Base-by-base conservation (phyloP, 164 flowering plant genomes). In the Stephania japonica region DNA sequence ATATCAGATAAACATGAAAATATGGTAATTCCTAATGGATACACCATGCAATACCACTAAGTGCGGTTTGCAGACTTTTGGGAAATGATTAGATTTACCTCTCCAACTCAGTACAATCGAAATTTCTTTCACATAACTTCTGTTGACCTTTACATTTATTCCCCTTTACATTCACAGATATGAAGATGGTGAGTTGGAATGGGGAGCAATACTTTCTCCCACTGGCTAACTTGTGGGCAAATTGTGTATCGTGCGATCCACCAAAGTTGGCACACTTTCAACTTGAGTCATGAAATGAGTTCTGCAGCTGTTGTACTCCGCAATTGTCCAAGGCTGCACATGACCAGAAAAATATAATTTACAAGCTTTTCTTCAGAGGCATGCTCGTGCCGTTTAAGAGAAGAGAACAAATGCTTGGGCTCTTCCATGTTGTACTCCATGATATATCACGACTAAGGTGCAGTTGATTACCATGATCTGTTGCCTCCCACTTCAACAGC, bases 201-300 rank as follows among this genome's bases (percentile, higher is more conserved):
- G 93, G 86, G 65, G 79, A 85, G 74, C 82, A 80, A 8, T 91
- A 81, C 83, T 89, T 90, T 73, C 77, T 91, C 19, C 78, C 72
- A 3, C 79, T 90, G 8, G 98, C 92, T 16, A 95, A 95, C 80
- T 76, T 93, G 80, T 95, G 98, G 98, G 92, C 87, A 21, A 95
- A 95, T 83, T 79, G 81, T 50, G 74, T 95, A 24, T 87, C 93
- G 68, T 44, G n/a, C 32, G 81, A 87, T 76, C 92, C 91, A 71
- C 97, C 99, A 49, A 72, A 75, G 38, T 76, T 89, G 76, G 85
- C 91, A 42, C 64, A 61, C 16, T 59, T 78, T 16, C 69, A 26
- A 42, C 38, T 70, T 56, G 13, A 68, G 56, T 67, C 38, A 77
- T 69, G 71, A 73, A 63, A 41, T 47, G 9, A 67, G 21, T 12